phyloP scores from a whole-genome alignment of 2,329 filamentous ascomycete genomes.

The Thyridium curvatum region DNA sequence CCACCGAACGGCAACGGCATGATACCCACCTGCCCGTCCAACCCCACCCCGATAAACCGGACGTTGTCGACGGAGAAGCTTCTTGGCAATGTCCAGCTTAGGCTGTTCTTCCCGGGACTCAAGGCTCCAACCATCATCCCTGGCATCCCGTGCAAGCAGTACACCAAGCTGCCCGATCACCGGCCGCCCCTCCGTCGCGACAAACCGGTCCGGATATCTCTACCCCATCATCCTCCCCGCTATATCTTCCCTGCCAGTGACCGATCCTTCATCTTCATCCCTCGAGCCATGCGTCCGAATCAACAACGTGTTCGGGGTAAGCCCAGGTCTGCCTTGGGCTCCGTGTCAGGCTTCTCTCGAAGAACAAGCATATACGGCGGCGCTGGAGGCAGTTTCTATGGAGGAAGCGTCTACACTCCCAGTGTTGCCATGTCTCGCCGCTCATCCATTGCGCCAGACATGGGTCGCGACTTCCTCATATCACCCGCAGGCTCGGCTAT shows the following conservation, averaged over 20 bases:
- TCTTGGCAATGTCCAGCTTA: constrained; percentile 78
- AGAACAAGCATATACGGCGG: constrained; percentile 65
- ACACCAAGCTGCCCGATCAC: constrained; percentile 91
- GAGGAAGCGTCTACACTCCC: constrained; percentile 72
- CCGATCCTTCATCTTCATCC: constrained; percentile 96
- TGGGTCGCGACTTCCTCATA: constrained; percentile 65
- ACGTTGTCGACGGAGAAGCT: constrained; percentile 78
- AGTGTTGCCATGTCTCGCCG: constrained; percentile 84
- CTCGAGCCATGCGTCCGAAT: constrained; percentile 85
- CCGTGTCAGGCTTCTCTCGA: constrained; percentile 61
- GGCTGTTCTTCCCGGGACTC: constrained; percentile 75
- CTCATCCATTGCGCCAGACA: constrained; percentile 67
- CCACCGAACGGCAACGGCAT: constrained; percentile 47
- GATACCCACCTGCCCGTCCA: constrained; percentile 51
- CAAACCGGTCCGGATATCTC: constrained; percentile 90
- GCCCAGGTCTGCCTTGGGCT: constrained; percentile 66
- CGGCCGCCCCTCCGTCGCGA: constrained; percentile 88
- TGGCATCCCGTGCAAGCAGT: constrained; percentile 76
- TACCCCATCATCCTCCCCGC: constrained; percentile 71
- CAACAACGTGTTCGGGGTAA: constrained; percentile 75
- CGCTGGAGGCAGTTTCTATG: constrained; percentile 58
- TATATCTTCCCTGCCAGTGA: constrained; percentile 90
- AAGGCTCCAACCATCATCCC: constrained; percentile 64
- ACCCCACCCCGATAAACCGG: constrained; percentile 62
- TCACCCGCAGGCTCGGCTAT: constrained; percentile 77